Conservation (phyloP, 331 rosid species). For the Arachis monticola region DNA sequence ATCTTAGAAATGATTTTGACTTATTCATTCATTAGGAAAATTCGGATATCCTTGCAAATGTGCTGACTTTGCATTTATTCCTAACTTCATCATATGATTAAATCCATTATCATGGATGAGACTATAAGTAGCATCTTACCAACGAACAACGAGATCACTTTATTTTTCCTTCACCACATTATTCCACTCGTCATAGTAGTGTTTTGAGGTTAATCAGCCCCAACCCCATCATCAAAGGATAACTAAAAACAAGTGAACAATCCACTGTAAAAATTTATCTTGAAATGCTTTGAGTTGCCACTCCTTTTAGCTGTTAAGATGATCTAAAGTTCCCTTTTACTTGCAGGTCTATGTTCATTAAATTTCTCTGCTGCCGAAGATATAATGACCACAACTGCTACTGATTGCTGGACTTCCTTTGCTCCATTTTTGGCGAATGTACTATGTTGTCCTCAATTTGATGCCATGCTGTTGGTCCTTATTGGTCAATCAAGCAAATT, state of each 20-base stretch:
- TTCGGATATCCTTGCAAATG: background rate
- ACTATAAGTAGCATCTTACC: constrained; percentile 6
- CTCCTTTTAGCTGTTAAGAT: constrained; percentile 23
- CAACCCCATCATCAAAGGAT: background rate
- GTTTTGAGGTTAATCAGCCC: background rate
- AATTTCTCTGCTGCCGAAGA: constrained; percentile 54
- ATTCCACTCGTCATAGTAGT: constrained; percentile 23
- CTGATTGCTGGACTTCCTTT: constrained; percentile 72
- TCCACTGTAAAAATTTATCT: background rate
- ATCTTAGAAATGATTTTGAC: constrained; percentile 18
- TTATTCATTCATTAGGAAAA: constrained; percentile 24
- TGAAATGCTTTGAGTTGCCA: constrained; percentile 35
- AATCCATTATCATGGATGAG: constrained; percentile 2
- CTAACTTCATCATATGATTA: constrained; percentile 17
- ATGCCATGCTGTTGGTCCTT: constrained; percentile 55
- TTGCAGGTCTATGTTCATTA: constrained; percentile 63
- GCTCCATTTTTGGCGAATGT: constrained; percentile 75
- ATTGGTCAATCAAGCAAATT: constrained; percentile 67
- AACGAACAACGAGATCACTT: background rate
- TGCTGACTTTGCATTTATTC: background rate
- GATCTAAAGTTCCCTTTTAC: constrained; percentile 25
- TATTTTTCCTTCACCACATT: constrained; percentile 9
- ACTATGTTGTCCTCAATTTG: constrained; percentile 72
- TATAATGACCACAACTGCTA: constrained; percentile 55
- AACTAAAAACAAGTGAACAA: background rate